Base-by-base conservation (phyloP, 148 eudicot species). In the Chenopodium quinoa region DNA sequence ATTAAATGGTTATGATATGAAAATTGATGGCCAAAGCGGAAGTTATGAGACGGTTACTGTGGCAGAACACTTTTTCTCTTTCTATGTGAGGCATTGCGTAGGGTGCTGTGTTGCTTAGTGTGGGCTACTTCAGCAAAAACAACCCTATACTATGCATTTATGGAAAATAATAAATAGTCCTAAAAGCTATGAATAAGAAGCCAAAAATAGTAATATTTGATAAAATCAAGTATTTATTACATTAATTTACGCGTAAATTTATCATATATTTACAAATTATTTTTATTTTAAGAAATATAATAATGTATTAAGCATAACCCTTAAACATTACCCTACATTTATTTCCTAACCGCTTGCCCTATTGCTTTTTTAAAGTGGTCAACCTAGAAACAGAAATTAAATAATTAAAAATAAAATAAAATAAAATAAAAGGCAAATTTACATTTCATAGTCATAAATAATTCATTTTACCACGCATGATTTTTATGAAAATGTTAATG, bases 1-100 rank as follows among this genome's bases (percentile, higher is more conserved):
- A 66, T 20, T 2, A 56, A 32, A 37, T 27, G 82, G 27, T 27
- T 75, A 84, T 9, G 56, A 10, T 52, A 13, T 52, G 56, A 52
- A 7, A 52, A 27, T 52, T 37, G 85, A 47, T 73, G 52, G 74
- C 46, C 13, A 58, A 60, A 66, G 48, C 31, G 65, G 86, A 31
- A 71, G 80, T 75, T 84, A 79, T 44, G 71, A 69, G 83, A 62
- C 80, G 86, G 86, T 80, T 84, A 84, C 19, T 71, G 77, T 75
- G 40, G 4, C 69, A 20, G 31, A 79, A n/a, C 77, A 46, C 67
- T 76, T 80, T 34, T 76, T 44, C 56, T 17, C 65, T 48, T 54
- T 71, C 71, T 10, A 81, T 78, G 83, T 68, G 80, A 82, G 84
- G 34, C 17, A 4, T 31, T 54, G 75, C 67, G 44, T 67, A 44